These are phyloP conservation scores for Trifolium repens DNA, from an alignment of 306 rosid genomes.

Conservation along the genomic window DNA sequence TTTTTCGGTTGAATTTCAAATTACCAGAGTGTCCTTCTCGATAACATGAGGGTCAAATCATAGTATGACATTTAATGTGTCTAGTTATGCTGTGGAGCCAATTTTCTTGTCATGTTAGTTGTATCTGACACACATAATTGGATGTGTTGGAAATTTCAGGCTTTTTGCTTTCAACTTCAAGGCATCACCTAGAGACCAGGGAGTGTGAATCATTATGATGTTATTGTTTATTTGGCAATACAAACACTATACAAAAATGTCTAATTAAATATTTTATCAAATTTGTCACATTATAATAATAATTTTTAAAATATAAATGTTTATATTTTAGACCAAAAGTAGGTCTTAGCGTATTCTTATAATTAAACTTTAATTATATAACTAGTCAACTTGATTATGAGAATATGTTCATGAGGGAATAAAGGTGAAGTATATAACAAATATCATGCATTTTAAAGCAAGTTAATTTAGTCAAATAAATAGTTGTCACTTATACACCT, in stretches of 20 bases:
- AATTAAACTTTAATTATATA: conserved; percentile 37
- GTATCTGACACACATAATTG: conserved; percentile 28
- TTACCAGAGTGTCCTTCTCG: neutral
- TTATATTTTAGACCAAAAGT: conserved; percentile 5
- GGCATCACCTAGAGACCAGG: conserved; percentile 20
- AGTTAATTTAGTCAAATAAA: conserved; percentile 29
- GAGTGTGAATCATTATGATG: conserved; percentile 28
- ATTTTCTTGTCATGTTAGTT: conserved; percentile 40
- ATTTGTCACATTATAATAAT: neutral
- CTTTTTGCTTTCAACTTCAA: conserved; percentile 37
- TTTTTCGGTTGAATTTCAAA: neutral
- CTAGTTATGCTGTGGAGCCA: conserved; percentile 41
- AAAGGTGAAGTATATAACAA: conserved; percentile 41
- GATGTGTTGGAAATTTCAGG: conserved; percentile 10
- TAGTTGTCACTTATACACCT: conserved; percentile 37
- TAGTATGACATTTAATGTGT: conserved; percentile 26
- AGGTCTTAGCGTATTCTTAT: neutral
- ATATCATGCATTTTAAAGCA: conserved; percentile 33
- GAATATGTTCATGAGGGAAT: conserved; percentile 41
- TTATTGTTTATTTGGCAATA: neutral
- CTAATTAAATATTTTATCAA: neutral
- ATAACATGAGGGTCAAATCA: neutral
- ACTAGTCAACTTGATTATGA: conserved; percentile 46
- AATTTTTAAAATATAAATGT: neutral
- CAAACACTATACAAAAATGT: conserved; percentile 2